phyloP scores from a whole-genome alignment of 1,284 basidiomycete genomes.

The Sanguinoderma infundibulare region DNA sequence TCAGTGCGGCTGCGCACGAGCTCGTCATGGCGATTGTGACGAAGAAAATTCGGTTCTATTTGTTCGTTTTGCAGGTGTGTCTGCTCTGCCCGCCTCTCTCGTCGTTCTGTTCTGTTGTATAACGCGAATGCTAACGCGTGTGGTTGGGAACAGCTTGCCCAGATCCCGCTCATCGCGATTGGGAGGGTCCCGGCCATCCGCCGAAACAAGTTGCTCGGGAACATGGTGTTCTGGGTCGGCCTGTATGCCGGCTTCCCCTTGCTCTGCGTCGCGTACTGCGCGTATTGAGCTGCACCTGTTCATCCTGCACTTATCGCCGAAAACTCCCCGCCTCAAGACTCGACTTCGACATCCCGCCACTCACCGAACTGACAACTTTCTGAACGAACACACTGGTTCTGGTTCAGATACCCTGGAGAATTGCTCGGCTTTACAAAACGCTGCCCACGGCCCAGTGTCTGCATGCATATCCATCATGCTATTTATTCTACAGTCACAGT shows the following conservation, averaged over 20 bases:
- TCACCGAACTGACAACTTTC: too few species aligned
- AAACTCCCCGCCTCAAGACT: too few species aligned
- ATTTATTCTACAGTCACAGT: too few species aligned
- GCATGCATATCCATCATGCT: too few species aligned
- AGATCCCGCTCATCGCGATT: slow-evolving; percentile 90
- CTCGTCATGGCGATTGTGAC: slow-evolving; percentile 97
- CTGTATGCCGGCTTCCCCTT: slow-evolving; percentile 91
- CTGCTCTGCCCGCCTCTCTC: not conserved
- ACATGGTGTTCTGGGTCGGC: slow-evolving; percentile 93
- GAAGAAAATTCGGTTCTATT: slow-evolving; percentile 85
- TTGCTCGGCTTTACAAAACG: too few species aligned
- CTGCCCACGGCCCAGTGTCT: too few species aligned
- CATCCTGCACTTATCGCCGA: too few species aligned
- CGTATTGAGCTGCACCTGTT: slow-evolving; percentile 60
- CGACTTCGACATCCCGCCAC: not conserved
- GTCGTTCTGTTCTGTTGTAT: too few species aligned
- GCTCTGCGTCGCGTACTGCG: slow-evolving; percentile 85
- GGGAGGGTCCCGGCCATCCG: slow-evolving; percentile 79
- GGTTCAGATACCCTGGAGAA: too few species aligned
- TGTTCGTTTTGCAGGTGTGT: slow-evolving; percentile 66
- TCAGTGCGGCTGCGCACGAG: slow-evolving; percentile 90
- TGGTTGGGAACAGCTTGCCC: slow-evolving; percentile 68
- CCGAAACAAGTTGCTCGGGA: slow-evolving; percentile 79
- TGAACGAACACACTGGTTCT: too few species aligned
- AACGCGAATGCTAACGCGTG: not conserved